Conservation (phyloP, 768 basidiomycete species). For the Leccinellum albellum region DNA sequence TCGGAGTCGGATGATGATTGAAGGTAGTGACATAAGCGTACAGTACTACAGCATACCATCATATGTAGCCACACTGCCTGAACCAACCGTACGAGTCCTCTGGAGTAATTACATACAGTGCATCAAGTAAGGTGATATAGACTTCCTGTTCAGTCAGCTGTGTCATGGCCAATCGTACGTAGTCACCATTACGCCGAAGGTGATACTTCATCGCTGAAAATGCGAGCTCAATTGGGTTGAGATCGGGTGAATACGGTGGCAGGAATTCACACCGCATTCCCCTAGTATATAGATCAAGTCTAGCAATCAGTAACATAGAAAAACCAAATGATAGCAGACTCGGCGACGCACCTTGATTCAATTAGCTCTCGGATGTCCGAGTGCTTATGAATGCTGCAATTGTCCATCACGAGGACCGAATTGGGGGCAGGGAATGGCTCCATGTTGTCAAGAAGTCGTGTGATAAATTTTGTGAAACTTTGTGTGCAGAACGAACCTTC, state of each 20-base stretch:
- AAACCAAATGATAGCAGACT: too few relatives aligned
- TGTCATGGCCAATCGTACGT: background rate
- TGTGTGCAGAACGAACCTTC: constrained; percentile 28
- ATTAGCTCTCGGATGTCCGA: constrained; percentile 27
- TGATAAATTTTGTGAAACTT: constrained; percentile 32
- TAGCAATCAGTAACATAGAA: background rate
- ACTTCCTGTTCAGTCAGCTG: background rate
- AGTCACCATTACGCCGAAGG: background rate
- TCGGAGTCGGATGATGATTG: too few relatives aligned
- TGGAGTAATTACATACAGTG: background rate
- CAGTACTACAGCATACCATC: too few relatives aligned
- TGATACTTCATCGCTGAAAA: background rate
- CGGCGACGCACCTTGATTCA: constrained; percentile 22
- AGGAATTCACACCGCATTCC: background rate
- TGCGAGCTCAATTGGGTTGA: background rate
- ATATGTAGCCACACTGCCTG: too few relatives aligned
- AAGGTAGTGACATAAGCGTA: too few relatives aligned
- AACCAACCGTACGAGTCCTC: background rate
- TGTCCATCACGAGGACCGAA: constrained; percentile 40
- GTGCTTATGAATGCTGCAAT: constrained; percentile 34
- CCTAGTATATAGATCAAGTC: background rate
- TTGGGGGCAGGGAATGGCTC: constrained; percentile 33
- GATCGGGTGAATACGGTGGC: background rate
- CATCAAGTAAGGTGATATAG: background rate
- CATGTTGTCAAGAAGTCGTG: constrained; percentile 34